phyloP scores from a whole-genome alignment of 2,329 filamentous ascomycete genomes.

The Spiromastix sp. region DNA sequence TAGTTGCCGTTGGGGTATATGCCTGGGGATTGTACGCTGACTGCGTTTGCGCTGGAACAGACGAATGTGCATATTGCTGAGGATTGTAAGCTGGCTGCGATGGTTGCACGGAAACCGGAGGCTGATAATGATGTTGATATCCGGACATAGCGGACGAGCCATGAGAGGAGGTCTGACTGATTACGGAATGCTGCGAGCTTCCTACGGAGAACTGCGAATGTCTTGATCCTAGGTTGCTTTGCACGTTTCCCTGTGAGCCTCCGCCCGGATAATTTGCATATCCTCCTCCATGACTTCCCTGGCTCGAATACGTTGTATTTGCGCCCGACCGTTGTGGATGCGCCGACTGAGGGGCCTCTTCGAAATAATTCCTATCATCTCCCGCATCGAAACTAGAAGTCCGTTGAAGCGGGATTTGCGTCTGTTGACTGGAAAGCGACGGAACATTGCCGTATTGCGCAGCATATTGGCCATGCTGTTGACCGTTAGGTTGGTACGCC shows the following conservation, averaged over 20 bases:
- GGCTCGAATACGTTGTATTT: slow-evolving; percentile 24
- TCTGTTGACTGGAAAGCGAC: slow-evolving; percentile 30
- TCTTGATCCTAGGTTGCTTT: slow-evolving; percentile 24
- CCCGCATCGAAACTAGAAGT: slow-evolving; percentile 66
- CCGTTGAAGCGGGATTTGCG: slow-evolving; percentile 37
- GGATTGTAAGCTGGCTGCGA: slow-evolving; percentile 50
- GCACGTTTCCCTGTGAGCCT: slow-evolving; percentile 13
- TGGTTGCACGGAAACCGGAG: slow-evolving; percentile 26
- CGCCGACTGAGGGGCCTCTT: slow-evolving; percentile 19
- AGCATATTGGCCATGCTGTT: slow-evolving; percentile 12
- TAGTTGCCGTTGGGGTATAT: slow-evolving; percentile 32
- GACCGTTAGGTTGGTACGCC: background rate
- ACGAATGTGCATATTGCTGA: slow-evolving; percentile 45
- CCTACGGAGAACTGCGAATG: slow-evolving; percentile 26
- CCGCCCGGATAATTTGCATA: slow-evolving; percentile 22
- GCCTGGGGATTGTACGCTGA: slow-evolving; percentile 62
- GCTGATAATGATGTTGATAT: slow-evolving; percentile 45
- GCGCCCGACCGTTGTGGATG: slow-evolving; percentile 25
- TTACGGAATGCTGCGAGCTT: slow-evolving; percentile 24
- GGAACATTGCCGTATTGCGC: slow-evolving; percentile 34
- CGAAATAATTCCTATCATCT: slow-evolving; percentile 54
- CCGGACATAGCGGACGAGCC: slow-evolving; percentile 29
- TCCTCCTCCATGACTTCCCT: slow-evolving; percentile 26
- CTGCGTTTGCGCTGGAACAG: slow-evolving; percentile 34
- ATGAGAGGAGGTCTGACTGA: slow-evolving; percentile 33